A percentile compares a stretch with the other conserved stretches of the same genome.
These are phyloP conservation scores for Kuraishia hungarica DNA, from an alignment of 805 yeast species.

Conservation along the genomic window DNA sequence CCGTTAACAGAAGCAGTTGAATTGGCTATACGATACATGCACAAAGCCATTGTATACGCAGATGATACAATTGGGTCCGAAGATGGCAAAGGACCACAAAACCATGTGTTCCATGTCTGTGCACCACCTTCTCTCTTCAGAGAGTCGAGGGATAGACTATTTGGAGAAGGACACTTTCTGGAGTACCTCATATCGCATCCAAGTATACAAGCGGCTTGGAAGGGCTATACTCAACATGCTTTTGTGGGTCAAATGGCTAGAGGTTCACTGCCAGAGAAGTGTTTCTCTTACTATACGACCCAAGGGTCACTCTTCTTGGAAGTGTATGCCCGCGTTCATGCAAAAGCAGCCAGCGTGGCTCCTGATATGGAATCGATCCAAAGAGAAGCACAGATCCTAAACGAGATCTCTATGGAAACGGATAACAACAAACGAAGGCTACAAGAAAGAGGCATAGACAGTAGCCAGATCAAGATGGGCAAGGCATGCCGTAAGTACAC, in stretches of 20 bases:
- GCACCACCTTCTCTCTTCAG: slow-evolving; percentile 11
- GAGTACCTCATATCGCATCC: slow-evolving; percentile 51
- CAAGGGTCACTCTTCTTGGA: slow-evolving; percentile 66
- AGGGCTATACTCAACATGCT: slow-evolving; percentile 47
- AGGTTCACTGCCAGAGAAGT: slow-evolving; percentile 36
- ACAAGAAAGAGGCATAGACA: slow-evolving; percentile 25
- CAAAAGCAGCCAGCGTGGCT: slow-evolving; percentile 54
- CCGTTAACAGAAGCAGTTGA: slow-evolving; percentile 40
- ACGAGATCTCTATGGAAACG: slow-evolving; percentile 48
- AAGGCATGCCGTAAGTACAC: slow-evolving; percentile 54
- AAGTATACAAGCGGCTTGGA: slow-evolving; percentile 46
- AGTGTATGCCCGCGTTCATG: slow-evolving; percentile 62
- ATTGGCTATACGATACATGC: slow-evolving; percentile 56
- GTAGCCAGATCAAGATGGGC: slow-evolving; percentile 32
- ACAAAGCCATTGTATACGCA: slow-evolving; percentile 47
- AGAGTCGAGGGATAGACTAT: slow-evolving; percentile 14
- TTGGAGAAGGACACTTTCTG: slow-evolving; percentile 27
- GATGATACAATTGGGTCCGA: slow-evolving; percentile 26
- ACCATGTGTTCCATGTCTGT: slow-evolving; percentile 44
- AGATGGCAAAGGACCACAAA: slow-evolving; percentile 32
- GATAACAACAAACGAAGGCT: slow-evolving; percentile 46
- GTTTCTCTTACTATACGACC: slow-evolving; percentile 36
- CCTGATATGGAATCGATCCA: slow-evolving; percentile 43
- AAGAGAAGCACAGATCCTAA: slow-evolving; percentile 41
- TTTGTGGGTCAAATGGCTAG: slow-evolving; percentile 48